Evolutionary conservation across 768 basidiomycete genomes (phyloP), one percentile per base, ranked within the genome.

Genomic region (Filobasidium floriforme): DNA sequence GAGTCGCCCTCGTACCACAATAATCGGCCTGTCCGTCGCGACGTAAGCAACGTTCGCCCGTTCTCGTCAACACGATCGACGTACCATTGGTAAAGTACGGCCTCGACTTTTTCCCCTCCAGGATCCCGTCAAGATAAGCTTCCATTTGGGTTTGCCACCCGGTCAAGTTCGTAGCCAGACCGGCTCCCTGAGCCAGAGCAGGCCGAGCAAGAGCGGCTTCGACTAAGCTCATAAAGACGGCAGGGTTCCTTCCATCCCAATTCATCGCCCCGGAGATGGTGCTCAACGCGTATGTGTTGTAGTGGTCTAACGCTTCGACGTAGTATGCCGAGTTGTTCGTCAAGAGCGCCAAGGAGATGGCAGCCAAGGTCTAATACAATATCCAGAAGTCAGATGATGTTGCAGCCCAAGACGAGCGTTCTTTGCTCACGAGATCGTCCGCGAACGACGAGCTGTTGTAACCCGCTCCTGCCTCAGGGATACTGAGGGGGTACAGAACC

Each of bases 211-310:
- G 81, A 1, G 86, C 84, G 29, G 90, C 81, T 72, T 94, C 89
- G 0, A 87, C 83, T 66, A 87, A 89, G 7, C 94, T 79, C 22
- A 93, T 84, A 49, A 85, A 83, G 0, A 90, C 73, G 1, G 87
- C 92, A 1, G 90, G 88, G 0, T 84, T 85, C 76, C 89, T 88
- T 2, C 85, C 84, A 74, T 92, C 92, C 92, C 92, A 97, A 75
- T 92, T 92, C 79, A 92, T 89, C 6, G 88, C 85, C 1, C 81
- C 78, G 54, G 86, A 79, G 41, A 82, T 79, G 0, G 81, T 81
- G 1, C 78, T 76, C 0, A 93, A 81, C 26, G 81, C 76, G 73
- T 84, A 88, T 40, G 84, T 79, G 11, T 79, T 72, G 75, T 86
- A 91, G 73, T 84, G 85, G 7, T 79, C 75, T 73, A 85, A 82